Evolutionary conservation across 2,329 filamentous ascomycete species (phyloP).

Genomic region (Pseudogymnoascus sp.): DNA sequence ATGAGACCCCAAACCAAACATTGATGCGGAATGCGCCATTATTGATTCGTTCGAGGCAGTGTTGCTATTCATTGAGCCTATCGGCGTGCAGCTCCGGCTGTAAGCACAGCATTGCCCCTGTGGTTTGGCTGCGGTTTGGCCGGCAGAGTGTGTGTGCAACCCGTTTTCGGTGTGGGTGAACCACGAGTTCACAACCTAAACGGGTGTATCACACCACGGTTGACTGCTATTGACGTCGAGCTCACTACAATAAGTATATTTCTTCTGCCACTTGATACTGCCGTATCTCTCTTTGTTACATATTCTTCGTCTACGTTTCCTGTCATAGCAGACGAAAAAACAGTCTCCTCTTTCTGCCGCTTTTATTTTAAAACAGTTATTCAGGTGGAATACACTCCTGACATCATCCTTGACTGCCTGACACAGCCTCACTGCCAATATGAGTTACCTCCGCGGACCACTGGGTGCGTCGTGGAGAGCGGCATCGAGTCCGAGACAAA

Average conservation of each 20-base stretch:
- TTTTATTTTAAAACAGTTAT: background rate
- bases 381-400: background rate
- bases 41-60: background rate
- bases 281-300: background rate
- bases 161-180: conserved; percentile 4
- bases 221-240: background rate
- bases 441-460: conserved; percentile 5
- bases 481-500: background rate
- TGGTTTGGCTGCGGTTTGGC: background rate
- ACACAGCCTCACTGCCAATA: background rate
- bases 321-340: background rate
- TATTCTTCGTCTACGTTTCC: background rate
- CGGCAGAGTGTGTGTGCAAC: background rate
- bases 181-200: background rate
- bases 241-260: background rate
- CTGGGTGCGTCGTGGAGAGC: conserved; percentile 1
- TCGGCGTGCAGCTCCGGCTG: background rate
- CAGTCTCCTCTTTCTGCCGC: background rate
- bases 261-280: background rate
- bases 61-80: background rate
- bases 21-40: background rate
- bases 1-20: background rate
- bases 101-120: background rate
- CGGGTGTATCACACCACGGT: background rate
- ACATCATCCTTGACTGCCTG: background rate